A percentile compares a stretch with the other conserved stretches of the same genome.
Evolutionary conservation across 176 grass and related monocot genomes (phyloP).

Genomic region (Oropetium thomaeum): DNA sequence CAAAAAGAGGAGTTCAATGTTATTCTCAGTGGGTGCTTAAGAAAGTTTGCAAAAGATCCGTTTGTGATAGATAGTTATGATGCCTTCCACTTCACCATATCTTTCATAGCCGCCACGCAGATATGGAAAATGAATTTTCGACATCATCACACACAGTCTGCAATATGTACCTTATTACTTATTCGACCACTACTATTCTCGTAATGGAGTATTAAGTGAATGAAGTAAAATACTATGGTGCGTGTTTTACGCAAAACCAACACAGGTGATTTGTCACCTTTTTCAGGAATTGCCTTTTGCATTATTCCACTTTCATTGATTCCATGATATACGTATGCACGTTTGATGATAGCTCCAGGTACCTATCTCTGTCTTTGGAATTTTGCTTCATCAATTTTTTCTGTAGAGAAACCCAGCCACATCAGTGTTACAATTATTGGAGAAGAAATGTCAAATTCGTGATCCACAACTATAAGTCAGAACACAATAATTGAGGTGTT

Average conservation of each 20-base stretch:
- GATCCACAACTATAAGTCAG: background rate
- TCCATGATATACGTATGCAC: background rate
- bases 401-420: background rate
- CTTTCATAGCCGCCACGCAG: background rate
- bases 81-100: background rate
- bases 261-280: background rate
- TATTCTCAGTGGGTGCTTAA: no score
- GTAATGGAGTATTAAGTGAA: background rate
- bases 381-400: background rate
- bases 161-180: no score
- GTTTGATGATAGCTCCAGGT: background rate
- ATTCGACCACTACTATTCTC: background rate
- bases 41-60: background rate
- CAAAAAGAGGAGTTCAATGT: background rate
- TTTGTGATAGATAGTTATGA: background rate
- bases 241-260: background rate
- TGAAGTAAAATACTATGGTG: background rate
- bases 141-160: no score
- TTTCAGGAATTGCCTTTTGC: background rate
- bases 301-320: background rate
- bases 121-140: background rate
- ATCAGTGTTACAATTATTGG: conserved; percentile 18
- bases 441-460: background rate
- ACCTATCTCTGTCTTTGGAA: background rate
- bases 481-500: background rate